Evolutionary conservation across 768 basidiomycete genomes (phyloP), one percentile per base, ranked within the genome.

Genomic region (Macrocybe gigantea): DNA sequence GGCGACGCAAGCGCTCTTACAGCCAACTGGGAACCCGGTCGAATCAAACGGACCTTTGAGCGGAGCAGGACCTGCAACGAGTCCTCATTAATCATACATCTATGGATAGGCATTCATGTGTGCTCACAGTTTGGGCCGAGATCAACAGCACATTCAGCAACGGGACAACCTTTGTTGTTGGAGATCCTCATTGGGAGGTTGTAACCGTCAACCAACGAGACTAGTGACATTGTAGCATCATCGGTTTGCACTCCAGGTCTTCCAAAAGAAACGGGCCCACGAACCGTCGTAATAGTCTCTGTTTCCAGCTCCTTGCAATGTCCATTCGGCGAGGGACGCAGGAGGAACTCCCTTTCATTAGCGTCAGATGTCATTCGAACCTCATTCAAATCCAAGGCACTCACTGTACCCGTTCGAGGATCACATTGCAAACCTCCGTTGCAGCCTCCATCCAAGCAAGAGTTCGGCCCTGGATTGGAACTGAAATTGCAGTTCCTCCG

Each of bases 281-380:
- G 10, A 44, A 82, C 82, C 77, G 59, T 85, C 83, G 45, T 83
- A 86, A 51, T 67, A 81, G 52, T 86, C 85, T 1, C 37, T 22
- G 41, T 66, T 70, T 9, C 66, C 71, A 38, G 61, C 56, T 1
- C 58, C 71, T 53, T 67, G 54, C 7, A 86, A 62, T n/a, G 80
- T 85, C 66, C 77, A 86, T 54, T 87, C 83, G 1, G 85, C 85
- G 34, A 87, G 65, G 4, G 77, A 74, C 8, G 79, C 84, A 38
- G 86, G 86, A 32, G 84, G 83, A n/a, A 81, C 74, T 43, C 80
- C 82, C 71, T 73, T 22, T 22, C 22, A 22, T 22, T 22, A 22
- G 22, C 22, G 22, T 22, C 22, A 22, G 22, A 22, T 22, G 22
- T 22, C 22, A 22, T 1, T 22, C 22, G 22, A 22, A 22, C 22